Base-by-base conservation (phyloP, 2,329 filamentous ascomycete species). In the Monilinia fructigena region DNA sequence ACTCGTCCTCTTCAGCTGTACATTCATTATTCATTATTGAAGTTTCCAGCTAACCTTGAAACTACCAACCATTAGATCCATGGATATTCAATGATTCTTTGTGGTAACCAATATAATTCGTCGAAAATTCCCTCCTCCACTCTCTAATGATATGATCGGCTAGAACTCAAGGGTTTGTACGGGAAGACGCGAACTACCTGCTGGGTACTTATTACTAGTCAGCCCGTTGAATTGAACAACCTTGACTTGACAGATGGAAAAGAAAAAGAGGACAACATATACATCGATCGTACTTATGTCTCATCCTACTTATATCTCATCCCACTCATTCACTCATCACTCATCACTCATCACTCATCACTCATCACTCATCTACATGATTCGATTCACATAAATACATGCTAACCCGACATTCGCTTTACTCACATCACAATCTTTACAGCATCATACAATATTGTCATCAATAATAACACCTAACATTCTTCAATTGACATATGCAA, bases 241-340 rank as follows among this genome's bases (percentile, higher is more conserved):
- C 53, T 42, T 31, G 62, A 52, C 23, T 54, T 59, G 42, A 10
- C 42, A 59, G 42, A 48, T 4, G 16, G 40, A 16, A 16, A 28
- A 28, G 18, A 42, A 42, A 42, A 58, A 56, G 59, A 28, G 52
- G 16, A 59, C 52, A 65, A 18, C 40, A 35, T 35, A 35, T 35
- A 35, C 31, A 35, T 35, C 4, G 0, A 7, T 31, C 4, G 23
- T 23, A 28, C 28, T 4, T 18, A 48, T 55, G 53, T 26, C 26
- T 64, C 42, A 65, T 58, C 62, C 62, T 23, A 28, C 28, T 4
- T 18, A 48, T 55, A 42, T 26, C 26, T 64, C 42, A 65, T 58
- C 62, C 62, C 62, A 56, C 42, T 52, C 31, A 47, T 59, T 64
- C 40, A 28, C 28, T 28, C 28, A 28, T 28, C 28, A 28, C 28